Evolutionary conservation across 495 filamentous ascomycete genomes (phyloP).

Genomic region (Usnea hakonensis): DNA sequence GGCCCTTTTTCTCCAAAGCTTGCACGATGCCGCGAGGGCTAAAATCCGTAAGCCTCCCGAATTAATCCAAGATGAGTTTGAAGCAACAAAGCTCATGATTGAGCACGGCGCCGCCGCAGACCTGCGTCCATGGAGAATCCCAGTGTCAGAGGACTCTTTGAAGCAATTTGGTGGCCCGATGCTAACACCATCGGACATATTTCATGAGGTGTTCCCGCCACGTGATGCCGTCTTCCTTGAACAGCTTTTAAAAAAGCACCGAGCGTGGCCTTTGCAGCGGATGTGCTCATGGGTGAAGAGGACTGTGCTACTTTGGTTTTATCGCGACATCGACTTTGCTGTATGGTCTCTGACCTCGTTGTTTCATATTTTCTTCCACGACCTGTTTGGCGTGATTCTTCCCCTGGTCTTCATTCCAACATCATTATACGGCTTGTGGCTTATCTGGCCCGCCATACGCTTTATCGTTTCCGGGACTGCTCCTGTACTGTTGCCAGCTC

Average conservation of each 20-base stretch:
- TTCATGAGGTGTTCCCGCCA: background rate
- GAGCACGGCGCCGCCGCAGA: background rate
- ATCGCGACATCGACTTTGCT: background rate
- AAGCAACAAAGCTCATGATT: constrained; percentile 1
- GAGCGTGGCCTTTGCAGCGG: background rate
- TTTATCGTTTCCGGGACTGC: background rate
- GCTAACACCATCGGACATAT: constrained; percentile 3
- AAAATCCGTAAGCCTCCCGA: background rate
- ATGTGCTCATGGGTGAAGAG: background rate
- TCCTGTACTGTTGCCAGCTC: background rate
- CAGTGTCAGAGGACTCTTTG: background rate
- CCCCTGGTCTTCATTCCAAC: background rate
- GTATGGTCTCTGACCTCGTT: background rate
- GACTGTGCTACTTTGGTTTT: constrained; percentile 1
- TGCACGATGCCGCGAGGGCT: background rate
- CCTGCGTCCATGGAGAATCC: constrained; percentile 2
- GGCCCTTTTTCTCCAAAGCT: background rate
- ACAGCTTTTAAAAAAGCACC: background rate
- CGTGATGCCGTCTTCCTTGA: background rate
- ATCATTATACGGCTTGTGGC: background rate
- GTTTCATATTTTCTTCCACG: background rate
- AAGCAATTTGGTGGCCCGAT: background rate
- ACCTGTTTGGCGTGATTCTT: background rate
- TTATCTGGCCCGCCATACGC: background rate
- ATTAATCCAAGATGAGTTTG: background rate